Percentiles rank a stretch among this genome's conserved stretches.
Evolutionary conservation across 495 filamentous ascomycete species (phyloP).

Genomic region (Astrothelium macrocarpum): DNA sequence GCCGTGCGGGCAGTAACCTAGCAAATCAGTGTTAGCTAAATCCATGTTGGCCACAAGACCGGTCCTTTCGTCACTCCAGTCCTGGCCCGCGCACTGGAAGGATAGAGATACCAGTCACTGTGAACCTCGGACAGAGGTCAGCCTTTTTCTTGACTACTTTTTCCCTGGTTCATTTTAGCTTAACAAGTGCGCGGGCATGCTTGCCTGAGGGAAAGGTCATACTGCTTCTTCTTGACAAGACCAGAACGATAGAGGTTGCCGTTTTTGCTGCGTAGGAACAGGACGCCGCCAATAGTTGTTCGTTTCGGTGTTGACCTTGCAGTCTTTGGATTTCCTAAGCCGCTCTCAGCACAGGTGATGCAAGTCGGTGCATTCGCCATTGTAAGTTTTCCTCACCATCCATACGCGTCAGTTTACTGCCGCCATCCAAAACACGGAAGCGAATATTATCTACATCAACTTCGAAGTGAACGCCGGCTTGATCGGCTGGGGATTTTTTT

Average conservation of each 20-base stretch:
- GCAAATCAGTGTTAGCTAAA: constrained; percentile 20
- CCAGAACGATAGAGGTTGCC: constrained; percentile 80
- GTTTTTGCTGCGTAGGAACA: constrained; percentile 79
- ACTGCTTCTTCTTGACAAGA: constrained; percentile 57
- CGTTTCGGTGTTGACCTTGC: constrained; percentile 68
- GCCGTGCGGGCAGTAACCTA: constrained; percentile 77
- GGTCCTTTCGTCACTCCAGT: background rate
- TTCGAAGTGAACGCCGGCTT: too few relatives aligned
- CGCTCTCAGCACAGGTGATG: background rate
- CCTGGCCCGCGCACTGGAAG: constrained; percentile 9
- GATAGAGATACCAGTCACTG: constrained; percentile 73
- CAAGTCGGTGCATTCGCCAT: background rate
- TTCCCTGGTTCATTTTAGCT: constrained; percentile 1
- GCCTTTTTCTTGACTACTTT: constrained; percentile 50
- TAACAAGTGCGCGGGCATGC: background rate
- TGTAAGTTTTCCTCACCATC: constrained; percentile 47
- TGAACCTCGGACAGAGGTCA: constrained; percentile 80
- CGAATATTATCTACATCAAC: constrained; percentile 64
- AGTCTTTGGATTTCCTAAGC: constrained; percentile 52
- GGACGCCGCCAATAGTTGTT: constrained; percentile 68
- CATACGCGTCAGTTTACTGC: constrained; percentile 73
- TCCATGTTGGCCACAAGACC: background rate
- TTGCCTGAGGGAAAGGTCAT: constrained; percentile 13
- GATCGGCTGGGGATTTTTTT: too few relatives aligned
- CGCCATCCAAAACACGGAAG: constrained; percentile 65